Evolutionary conservation across 192 early-diverging fungal genomes (phyloP).

Genomic region (Rhizophagus clarus): DNA sequence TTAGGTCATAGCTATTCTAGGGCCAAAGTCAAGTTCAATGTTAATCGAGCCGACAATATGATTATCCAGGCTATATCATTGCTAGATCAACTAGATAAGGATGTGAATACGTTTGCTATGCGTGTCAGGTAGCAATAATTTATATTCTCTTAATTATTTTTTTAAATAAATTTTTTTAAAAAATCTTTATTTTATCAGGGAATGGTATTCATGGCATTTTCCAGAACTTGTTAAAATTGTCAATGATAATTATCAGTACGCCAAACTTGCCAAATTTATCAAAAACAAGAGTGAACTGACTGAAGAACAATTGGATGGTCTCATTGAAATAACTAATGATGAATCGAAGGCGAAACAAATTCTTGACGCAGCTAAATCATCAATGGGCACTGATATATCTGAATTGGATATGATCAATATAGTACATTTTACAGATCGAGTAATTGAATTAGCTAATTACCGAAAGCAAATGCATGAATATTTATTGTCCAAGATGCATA

Average conservation of each 20-base stretch:
- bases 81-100: conserved; percentile 98
- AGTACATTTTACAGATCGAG: conserved; percentile 87
- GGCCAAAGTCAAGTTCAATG: conserved; percentile 99
- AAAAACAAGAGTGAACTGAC: conserved; percentile 89
- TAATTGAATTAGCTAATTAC: conserved; percentile 91
- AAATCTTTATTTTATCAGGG: conserved; percentile 51
- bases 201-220: conserved; percentile 99
- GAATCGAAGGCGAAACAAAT: conserved; percentile 84
- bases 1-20: conserved; percentile 98
- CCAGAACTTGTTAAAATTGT: conserved; percentile 98
- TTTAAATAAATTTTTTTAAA: not conserved
- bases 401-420: conserved; percentile 97
- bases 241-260: conserved; percentile 89
- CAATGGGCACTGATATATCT: conserved; percentile 98
- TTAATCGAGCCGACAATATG: conserved; percentile 96
- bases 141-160: not conserved
- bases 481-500: conserved; percentile 93
- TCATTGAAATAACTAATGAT: conserved; percentile 85
- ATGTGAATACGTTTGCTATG: conserved; percentile 98
- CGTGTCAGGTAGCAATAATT: conserved; percentile 64
- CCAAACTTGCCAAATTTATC: conserved; percentile 84
- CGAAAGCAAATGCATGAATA: conserved; percentile 91
- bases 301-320: conserved; percentile 71
- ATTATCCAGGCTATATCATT: conserved; percentile 87
- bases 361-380: conserved; percentile 88